Evolutionary conservation across 345 rosid species (phyloP).

Genomic region (Crucihimalaya himalaica): DNA sequence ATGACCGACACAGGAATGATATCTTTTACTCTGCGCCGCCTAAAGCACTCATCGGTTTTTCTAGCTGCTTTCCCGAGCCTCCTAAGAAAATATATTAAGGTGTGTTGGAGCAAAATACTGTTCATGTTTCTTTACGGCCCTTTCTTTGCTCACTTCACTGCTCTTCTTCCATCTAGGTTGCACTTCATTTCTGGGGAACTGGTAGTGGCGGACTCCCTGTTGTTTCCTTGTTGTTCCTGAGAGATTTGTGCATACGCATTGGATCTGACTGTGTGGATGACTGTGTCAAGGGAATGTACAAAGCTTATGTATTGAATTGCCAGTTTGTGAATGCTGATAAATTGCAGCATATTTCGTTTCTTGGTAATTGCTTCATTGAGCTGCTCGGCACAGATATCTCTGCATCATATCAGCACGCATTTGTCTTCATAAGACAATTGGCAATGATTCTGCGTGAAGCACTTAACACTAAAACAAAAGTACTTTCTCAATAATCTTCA

Average conservation of each 20-base stretch:
- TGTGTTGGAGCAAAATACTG: conserved; percentile 30
- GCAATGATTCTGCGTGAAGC: conserved; percentile 88
- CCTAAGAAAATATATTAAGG: conserved; percentile 83
- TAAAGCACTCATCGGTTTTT: conserved; percentile 69
- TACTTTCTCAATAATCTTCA: conserved; percentile 29
- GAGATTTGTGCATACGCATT: conserved; percentile 79
- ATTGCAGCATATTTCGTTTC: conserved; percentile 81
- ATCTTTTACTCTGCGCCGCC: conserved; percentile 75
- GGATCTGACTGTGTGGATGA: conserved; percentile 87
- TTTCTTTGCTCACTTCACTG: conserved; percentile 12
- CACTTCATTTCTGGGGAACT: conserved; percentile 97
- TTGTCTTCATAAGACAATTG: conserved; percentile 83
- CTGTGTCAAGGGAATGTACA: conserved; percentile 86
- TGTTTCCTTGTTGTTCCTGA: conserved; percentile 77
- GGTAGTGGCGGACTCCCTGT: conserved; percentile 84
- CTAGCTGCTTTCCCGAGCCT: conserved; percentile 87
- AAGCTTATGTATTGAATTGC: conserved; percentile 88
- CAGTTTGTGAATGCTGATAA: conserved; percentile 79
- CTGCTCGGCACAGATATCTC: conserved; percentile 84
- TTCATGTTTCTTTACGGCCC: conserved; percentile 4
- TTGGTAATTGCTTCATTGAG: conserved; percentile 78
- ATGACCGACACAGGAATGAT: conserved; percentile 94
- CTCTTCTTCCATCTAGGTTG: conserved; percentile 52
- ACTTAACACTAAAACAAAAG: conserved; percentile 87
- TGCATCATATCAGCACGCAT: conserved; percentile 93